Evolutionary conservation across 208 protist species (phyloP).

Genomic region (Naegleria fowleri): DNA sequence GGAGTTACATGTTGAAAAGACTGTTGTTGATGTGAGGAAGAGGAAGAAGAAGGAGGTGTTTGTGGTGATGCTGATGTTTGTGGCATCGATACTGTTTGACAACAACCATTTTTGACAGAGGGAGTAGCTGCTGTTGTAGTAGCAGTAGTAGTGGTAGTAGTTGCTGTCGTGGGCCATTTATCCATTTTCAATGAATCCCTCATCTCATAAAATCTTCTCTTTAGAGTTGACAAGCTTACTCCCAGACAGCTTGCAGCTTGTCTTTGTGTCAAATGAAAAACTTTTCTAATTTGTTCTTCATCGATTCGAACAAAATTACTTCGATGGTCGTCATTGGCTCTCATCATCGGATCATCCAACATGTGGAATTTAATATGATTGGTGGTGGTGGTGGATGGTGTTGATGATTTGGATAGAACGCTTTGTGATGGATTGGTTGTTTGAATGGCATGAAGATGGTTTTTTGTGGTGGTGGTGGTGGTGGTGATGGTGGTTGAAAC

Average conservation of each 20-base stretch:
- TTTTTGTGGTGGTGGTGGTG: no score
- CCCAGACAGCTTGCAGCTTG: background rate
- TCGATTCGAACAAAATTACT: background rate
- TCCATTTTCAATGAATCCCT: background rate
- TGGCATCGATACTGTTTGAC: no score
- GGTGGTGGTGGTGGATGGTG: background rate
- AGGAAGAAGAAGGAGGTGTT: no score
- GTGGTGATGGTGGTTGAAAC: no score
- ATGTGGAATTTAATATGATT: background rate
- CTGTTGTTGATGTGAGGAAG: no score
- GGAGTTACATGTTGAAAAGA: no score
- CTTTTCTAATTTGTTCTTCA: background rate
- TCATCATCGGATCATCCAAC: background rate
- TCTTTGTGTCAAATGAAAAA: background rate
- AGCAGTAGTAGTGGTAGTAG: no score
- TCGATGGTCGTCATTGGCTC: background rate
- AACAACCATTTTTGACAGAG: no score
- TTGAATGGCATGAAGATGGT: no score
- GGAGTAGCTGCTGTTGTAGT: no score
- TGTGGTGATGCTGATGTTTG: no score
- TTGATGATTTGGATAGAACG: background rate
- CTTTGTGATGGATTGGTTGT: no score
- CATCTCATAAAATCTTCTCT: constrained; percentile 11
- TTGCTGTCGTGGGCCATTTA: constrained; percentile 1
- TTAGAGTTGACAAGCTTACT: background rate